Evolutionary conservation across 192 early-diverging fungal species (phyloP), one percentile per base, ranked within the genome.

Genomic region (Pilobolus umbonatus): DNA sequence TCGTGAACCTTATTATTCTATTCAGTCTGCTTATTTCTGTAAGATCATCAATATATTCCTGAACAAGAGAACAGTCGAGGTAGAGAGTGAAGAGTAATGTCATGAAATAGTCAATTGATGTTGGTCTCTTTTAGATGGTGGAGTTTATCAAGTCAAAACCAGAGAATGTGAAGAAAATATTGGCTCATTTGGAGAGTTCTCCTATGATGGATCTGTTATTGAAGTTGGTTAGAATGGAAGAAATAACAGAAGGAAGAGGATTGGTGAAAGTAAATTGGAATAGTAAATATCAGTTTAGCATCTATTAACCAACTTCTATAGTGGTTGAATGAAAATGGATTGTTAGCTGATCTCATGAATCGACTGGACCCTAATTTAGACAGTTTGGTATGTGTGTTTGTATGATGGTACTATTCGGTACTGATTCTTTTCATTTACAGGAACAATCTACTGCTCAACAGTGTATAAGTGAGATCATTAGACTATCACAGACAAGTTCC

Each of bases 141-240:
- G 72, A 81, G 32, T 96, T 91, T 62, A 88, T 98, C 49, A 80
- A 85, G 55, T 81, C 78, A 19, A 85, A 91, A 59, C 80, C 80
- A 31, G 79, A 88, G 47, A 84, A 92, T 15, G 82, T 96, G 0
- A 53, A 71, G 32, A 87, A 81, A 67, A 82, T 98, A 29, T 73
- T 98, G 7, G 72, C 69, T 42, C 95, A 98, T 66, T 78, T 98
- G 69, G 83, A 85, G 17, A 89, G 84, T 44, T 90, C 91, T 8
- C 80, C 93, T 1, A 88, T 96, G 38, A 88, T 89, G 49, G 95
- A 98, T 65, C 75, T 98, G 35, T 68, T 98, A 40, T 82, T 98
- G 40, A 96, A 90, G 59, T 80, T 98, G 6, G 88, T 98, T 53
- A 91, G 90, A 65, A 69, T 94, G 49, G 92, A 94, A 57, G 95